Base-by-base conservation (phyloP, 371 early-diverging fungal genomes). In the Amoeboaphelidium protococcarum region DNA sequence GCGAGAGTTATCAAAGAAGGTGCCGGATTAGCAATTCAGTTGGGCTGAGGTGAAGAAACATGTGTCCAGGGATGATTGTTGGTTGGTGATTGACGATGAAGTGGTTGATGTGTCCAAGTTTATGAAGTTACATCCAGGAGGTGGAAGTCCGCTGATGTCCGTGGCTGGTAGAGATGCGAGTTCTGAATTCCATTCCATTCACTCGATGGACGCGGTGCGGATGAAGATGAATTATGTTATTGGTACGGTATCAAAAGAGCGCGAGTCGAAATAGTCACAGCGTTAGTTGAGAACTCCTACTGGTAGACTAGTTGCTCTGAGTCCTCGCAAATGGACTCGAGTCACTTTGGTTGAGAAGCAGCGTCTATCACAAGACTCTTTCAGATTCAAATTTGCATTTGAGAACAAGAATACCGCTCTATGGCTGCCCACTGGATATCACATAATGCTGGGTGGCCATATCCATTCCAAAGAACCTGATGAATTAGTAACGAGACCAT, bases 41-140 rank as follows among this genome's bases (percentile, higher is more conserved):
- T 40, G 40, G 40, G 40, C 16, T n/a, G 40, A 40, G 40, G 40
- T 40, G 16, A 40, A 40, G 40, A 40, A 40, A 20, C 40, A 40
- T 40, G 40, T n/a, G 16, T 16, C 16, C 16, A 16, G 40, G 40
- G 40, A 40, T n/a, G 40, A 40, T n/a, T 16, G 16, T 16, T 46
- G 46, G 46, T 31, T 46, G 20, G 46, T 46, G 20, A 46, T 46
- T 41, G 46, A 12, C 25, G 46, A 41, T 6, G 46, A 12, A 4
- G 46, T 46, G 19, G 26, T 31, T 24, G 46, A 46, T 20, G 46
- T 46, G 4, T 31, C 46, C 6, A 13, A 12, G 6, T 46, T 46
- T 23, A 16, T 22, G 20, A 19, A 6, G 4, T 12, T 20, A 6
- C 46, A 46, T 21, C 46, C 46, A 12, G 46, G 46, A 6, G 46